These are phyloP conservation scores for Aspergillus arachidicola DNA, from an alignment of 2,329 filamentous ascomycete species.

Conservation along the genomic window DNA sequence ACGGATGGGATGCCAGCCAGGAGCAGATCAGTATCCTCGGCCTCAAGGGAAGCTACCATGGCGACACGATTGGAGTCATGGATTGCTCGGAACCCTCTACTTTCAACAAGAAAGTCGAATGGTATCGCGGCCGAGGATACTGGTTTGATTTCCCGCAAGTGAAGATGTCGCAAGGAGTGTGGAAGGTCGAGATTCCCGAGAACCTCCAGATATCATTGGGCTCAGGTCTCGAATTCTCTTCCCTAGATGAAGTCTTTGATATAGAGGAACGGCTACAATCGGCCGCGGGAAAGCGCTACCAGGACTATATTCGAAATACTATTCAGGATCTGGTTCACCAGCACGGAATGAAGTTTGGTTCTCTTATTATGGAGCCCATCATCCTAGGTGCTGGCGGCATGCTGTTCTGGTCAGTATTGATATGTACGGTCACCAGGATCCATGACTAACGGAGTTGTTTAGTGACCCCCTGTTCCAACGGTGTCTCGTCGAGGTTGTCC, in stretches of 20 bases:
- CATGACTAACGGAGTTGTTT: background rate
- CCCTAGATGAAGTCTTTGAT: constrained; percentile 63
- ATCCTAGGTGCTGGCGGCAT: constrained; percentile 83
- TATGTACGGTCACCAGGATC: background rate
- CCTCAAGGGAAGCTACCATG: constrained; percentile 79
- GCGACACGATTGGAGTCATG: constrained; percentile 88
- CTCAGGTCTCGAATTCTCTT: constrained; percentile 46
- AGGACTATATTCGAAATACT: constrained; percentile 58
- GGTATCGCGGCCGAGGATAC: constrained; percentile 76
- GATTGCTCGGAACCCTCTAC: constrained; percentile 76
- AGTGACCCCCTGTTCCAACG: constrained; percentile 82
- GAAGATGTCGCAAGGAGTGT: constrained; percentile 65
- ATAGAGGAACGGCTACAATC: constrained; percentile 52
- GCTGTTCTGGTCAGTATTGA: constrained; percentile 68
- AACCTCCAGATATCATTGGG: constrained; percentile 53
- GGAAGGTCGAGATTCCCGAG: constrained; percentile 63
- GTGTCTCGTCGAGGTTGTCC: constrained; percentile 68
- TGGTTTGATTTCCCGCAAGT: constrained; percentile 82
- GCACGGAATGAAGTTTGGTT: constrained; percentile 70
- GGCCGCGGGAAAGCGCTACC: constrained; percentile 57
- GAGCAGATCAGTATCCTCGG: constrained; percentile 69
- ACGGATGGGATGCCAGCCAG: constrained; percentile 63
- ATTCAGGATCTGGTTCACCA: constrained; percentile 56
- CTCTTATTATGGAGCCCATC: constrained; percentile 77
- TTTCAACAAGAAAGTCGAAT: constrained; percentile 82